These are phyloP conservation scores for Immersiella caudata DNA, from an alignment of 495 filamentous ascomycete genomes.

Conservation along the genomic window DNA sequence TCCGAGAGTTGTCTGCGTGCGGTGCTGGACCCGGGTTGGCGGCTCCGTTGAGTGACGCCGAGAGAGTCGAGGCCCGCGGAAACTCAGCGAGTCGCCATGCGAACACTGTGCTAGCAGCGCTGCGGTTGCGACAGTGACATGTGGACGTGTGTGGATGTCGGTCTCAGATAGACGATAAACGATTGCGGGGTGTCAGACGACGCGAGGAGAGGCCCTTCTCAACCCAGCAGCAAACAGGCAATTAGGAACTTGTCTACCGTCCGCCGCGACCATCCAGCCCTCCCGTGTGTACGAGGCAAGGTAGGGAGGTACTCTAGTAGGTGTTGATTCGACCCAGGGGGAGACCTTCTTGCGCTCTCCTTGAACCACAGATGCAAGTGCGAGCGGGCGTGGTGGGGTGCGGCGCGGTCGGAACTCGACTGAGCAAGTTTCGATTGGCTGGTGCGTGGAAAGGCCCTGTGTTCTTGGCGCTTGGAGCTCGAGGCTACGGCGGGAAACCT, in stretches of 20 bases:
- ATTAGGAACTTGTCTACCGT: conserved; percentile 3
- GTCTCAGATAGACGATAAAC: conserved; percentile 14
- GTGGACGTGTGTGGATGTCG: not conserved
- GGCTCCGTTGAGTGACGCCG: conserved; percentile 6
- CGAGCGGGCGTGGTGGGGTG: conserved; percentile 41
- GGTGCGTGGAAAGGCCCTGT: not conserved
- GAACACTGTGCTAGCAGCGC: not conserved
- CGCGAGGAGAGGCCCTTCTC: not conserved
- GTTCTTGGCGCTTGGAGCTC: conserved; percentile 4
- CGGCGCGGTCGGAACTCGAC: conserved; percentile 35
- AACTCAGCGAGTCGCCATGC: conserved; percentile 2
- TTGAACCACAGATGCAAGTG: conserved; percentile 16
- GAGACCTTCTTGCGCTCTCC: conserved; percentile 7
- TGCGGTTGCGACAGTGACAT: conserved; percentile 2
- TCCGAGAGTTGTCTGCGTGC: not conserved
- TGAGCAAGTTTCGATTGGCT: conserved; percentile 61
- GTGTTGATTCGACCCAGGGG: conserved; percentile 21
- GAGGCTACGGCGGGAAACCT: conserved; percentile 13
- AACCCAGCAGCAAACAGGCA: not conserved
- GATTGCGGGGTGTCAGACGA: conserved; percentile 5
- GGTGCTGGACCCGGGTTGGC: not conserved
- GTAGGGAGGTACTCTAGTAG: conserved; percentile 1
- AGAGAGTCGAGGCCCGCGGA: not conserved
- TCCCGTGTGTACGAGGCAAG: not conserved
- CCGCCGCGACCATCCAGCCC: not conserved